phyloP scores from a whole-genome alignment of 768 basidiomycete genomes.

The Lyophyllum semitale region DNA sequence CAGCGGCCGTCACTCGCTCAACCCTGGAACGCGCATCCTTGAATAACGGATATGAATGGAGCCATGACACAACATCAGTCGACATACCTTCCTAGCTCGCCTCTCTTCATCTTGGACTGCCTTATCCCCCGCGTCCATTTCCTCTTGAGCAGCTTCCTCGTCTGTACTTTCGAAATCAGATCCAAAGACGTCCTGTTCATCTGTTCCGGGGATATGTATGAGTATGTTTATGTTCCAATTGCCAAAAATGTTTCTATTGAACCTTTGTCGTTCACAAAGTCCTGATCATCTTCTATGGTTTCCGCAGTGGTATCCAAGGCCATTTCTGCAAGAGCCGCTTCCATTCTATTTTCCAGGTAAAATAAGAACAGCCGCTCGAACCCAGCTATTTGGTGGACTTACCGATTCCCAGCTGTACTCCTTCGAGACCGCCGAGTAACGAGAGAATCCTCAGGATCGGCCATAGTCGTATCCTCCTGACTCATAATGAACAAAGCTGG shows the following conservation, averaged over 20 bases:
- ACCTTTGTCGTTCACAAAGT: constrained; percentile 73
- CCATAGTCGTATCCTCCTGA: constrained; percentile 17
- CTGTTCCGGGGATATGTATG: constrained; percentile 34
- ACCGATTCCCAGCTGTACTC: constrained; percentile 83
- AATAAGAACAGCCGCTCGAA: neutral
- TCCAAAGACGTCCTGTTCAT: constrained; percentile 80
- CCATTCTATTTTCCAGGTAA: constrained; percentile 56
- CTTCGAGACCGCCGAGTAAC: constrained; percentile 63
- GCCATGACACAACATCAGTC: neutral
- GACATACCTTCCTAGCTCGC: constrained; percentile 46
- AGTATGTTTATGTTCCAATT: constrained; percentile 7
- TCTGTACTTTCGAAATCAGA: constrained; percentile 89
- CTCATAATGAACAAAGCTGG: neutral
- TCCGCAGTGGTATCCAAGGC: constrained; percentile 53
- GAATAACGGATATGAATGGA: neutral
- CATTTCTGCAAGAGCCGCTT: constrained; percentile 75
- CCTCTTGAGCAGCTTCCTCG: constrained; percentile 62
- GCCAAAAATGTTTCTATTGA: neutral
- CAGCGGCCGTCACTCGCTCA: constrained; percentile 65
- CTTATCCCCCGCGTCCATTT: constrained; percentile 56
- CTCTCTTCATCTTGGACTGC: constrained; percentile 63
- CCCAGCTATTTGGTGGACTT: constrained; percentile 10
- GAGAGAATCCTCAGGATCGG: constrained; percentile 42
- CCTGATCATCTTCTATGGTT: constrained; percentile 72
- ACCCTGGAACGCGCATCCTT: constrained; percentile 58